phyloP scores from a whole-genome alignment of 176 grass and related monocot species.

The Saccharum officinarum region DNA sequence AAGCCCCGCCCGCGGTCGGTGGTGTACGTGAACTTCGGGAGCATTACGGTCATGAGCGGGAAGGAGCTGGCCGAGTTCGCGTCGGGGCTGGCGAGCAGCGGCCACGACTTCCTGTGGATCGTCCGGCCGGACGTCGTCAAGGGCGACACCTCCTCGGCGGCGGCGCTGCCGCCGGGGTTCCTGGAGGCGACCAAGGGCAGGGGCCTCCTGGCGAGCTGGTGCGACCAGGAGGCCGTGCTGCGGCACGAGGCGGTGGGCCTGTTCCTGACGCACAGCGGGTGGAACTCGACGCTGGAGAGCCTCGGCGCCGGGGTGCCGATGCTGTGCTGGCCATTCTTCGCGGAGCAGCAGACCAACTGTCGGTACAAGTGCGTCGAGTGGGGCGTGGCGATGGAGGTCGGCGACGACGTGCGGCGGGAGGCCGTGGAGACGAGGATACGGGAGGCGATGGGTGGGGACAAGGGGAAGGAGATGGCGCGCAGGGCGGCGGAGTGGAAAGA shows the following conservation, averaged over 20 bases:
- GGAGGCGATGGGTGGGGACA: too few relatives aligned
- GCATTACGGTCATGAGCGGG: slow-evolving; percentile 11
- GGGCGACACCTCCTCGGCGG: not conserved
- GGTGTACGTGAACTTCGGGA: slow-evolving; percentile 53
- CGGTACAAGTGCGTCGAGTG: slow-evolving; percentile 44
- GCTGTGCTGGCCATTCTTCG: slow-evolving; percentile 54
- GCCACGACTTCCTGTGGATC: slow-evolving; percentile 63
- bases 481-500: not conserved
- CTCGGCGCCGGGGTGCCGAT: slow-evolving; percentile 38
- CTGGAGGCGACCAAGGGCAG: slow-evolving; percentile 23
- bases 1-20: not conserved
- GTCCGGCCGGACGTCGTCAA: slow-evolving; percentile 52
- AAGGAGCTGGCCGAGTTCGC: slow-evolving; percentile 62
- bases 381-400: slow-evolving; percentile 52
- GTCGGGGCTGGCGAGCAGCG: slow-evolving; percentile 65
- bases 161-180: slow-evolving; percentile 39
- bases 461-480: too few relatives aligned
- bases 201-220: slow-evolving; percentile 41
- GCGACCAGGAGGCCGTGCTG: slow-evolving; percentile 46
- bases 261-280: slow-evolving; percentile 83
- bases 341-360: slow-evolving; percentile 51
- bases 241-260: slow-evolving; percentile 36
- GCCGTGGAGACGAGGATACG: too few relatives aligned
- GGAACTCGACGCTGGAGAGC: slow-evolving; percentile 81
- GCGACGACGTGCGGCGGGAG: slow-evolving; percentile 5